Base-by-base conservation (phyloP, 805 yeast genomes). In the Brettanomyces sp. region DNA sequence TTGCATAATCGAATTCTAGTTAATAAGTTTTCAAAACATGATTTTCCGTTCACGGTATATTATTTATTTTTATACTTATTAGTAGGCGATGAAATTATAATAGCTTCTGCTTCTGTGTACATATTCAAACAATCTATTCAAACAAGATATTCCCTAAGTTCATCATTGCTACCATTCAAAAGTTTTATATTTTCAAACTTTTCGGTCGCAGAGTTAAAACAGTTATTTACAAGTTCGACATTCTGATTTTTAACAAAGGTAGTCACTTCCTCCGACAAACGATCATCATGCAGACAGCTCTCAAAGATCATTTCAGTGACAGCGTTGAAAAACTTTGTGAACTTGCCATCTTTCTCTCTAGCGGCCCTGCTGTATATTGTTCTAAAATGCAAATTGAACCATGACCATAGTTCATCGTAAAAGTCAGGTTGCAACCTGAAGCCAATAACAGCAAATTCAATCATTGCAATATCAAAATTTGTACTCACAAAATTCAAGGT, bases 361-460 rank as follows among this genome's bases (percentile, higher is more conserved):
- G 69, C 55, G 9, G 80, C 65, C 46, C 69, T 73, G n/a, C 62
- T 55, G 12, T 67, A 68, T 79, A 85, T 80, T 32, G 61, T 60
- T 41, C 73, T 74, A 55, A 70, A 79, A 53, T 80, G 69, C 44
- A 71, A 56, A 39, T 53, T 63, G 59, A 72, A 80, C 87, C 88
- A 82, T 4, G 68, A 62, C 77, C 80, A 80, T 8, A 79, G 52
- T 39, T 58, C 51, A 6, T 64, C 55, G 49, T 43, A 59, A 42
- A 52, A 49, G 43, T 50, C 59, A 45, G 54, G 57, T 42, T 60
- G 70, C 57, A 64, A 68, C 56, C 63, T 68, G 51, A 72, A 62
- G 44, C 88, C 88, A 35, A 79, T 56, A n/a, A 82, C 60, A 0
- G 76, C 79, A 44, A 75, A 54, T 52, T 80, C 88, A 39, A 80